A percentile compares a stretch with the other conserved stretches of the same genome.
phyloP scores from a whole-genome alignment of 345 rosid genomes.

The Dimocarpus longan region DNA sequence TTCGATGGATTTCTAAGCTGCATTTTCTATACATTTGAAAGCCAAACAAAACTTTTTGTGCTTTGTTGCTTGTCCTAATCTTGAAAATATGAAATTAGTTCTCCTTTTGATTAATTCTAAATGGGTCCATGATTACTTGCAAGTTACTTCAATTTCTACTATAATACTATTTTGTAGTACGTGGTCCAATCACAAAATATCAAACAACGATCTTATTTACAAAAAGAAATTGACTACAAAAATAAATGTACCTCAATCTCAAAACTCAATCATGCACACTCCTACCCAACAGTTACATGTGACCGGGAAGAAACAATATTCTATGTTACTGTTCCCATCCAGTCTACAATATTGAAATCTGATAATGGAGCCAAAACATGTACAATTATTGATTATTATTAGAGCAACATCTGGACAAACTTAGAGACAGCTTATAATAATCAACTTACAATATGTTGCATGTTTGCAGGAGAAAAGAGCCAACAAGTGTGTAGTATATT shows the following conservation, averaged over 20 bases:
- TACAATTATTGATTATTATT: neutral
- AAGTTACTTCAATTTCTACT: neutral
- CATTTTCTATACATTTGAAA: too few relatives aligned
- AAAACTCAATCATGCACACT: neutral
- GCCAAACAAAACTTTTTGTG: neutral
- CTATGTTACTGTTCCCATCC: too few relatives aligned
- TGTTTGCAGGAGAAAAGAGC: constrained; percentile 41
- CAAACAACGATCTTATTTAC: neutral
- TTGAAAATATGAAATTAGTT: too few relatives aligned
- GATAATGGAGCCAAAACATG: constrained; percentile 2
- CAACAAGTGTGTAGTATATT: constrained; percentile 37
- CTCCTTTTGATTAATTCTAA: neutral
- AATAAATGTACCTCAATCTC: neutral
- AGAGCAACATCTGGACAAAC: neutral
- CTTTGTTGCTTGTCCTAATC: neutral
- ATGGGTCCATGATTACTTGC: neutral
- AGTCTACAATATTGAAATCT: neutral
- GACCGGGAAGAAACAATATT: neutral
- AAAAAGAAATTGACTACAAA: neutral
- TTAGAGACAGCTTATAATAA: neutral
- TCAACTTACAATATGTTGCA: neutral
- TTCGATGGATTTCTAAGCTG: too few relatives aligned
- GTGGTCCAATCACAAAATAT: neutral
- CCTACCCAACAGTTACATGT: neutral
- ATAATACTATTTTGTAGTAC: neutral